phyloP scores from a whole-genome alignment of 345 rosid species.

The Eucalyptus curtisii region DNA sequence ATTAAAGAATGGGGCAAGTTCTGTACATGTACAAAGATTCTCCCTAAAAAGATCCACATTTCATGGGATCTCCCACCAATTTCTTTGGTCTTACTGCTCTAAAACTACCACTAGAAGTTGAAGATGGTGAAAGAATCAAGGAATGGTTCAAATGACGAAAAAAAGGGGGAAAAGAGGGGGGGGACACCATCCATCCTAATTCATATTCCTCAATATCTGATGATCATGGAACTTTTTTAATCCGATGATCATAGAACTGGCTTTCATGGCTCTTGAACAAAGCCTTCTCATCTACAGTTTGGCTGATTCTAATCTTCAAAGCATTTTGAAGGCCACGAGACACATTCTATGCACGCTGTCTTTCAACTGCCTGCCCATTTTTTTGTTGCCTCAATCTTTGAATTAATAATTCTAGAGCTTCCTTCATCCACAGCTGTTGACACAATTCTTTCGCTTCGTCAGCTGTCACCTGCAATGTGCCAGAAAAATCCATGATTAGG shows the following conservation, averaged over 20 bases:
- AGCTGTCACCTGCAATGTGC: conserved; percentile 21
- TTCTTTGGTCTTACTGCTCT: background rate
- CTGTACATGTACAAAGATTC: background rate
- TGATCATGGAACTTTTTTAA: background rate
- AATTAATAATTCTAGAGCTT: conserved; percentile 36
- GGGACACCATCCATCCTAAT: background rate
- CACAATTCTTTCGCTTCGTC: conserved; percentile 35
- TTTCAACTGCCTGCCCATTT: background rate
- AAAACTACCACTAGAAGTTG: background rate
- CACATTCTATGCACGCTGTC: background rate
- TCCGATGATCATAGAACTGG: background rate
- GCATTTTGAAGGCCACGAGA: background rate
- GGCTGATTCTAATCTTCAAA: background rate
- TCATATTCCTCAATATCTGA: background rate
- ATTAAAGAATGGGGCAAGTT: conserved; percentile 1
- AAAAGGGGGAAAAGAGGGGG: rapidly evolving
- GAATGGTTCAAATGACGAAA: background rate
- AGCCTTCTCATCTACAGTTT: background rate
- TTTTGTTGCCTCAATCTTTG: conserved; percentile 3
- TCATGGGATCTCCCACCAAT: background rate
- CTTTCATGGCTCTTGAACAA: background rate
- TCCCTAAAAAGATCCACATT: background rate
- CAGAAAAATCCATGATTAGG: background rate
- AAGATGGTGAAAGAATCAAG: background rate
- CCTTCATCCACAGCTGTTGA: conserved; percentile 50